Evolutionary conservation across 805 yeast species (phyloP), one percentile per base, ranked within the genome.

Genomic region (Yamadazyma tumulicola): DNA sequence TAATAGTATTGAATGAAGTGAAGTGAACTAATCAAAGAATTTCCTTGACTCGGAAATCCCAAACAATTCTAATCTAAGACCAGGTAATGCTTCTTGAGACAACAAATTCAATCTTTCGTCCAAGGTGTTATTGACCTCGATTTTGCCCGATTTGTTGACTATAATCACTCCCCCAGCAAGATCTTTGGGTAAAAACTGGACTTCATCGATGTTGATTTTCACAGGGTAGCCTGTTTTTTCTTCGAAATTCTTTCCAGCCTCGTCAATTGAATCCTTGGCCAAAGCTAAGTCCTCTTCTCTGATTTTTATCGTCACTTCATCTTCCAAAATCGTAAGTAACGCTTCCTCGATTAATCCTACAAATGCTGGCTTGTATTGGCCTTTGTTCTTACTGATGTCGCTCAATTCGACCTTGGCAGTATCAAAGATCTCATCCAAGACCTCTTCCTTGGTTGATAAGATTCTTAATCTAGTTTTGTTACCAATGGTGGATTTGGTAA

Each of bases 401-500:
- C 72, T 72, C 64, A 93, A 75, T 53, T 81, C 74, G 24, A 54
- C 53, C 47, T 75, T 77, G 16, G 97, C 84, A 9, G 67, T 75
- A 35, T 77, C 81, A 50, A 89, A 85, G 44, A 93, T 79, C 14
- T 73, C 79, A 43, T 77, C 78, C 50, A 93, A 68, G 10, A 86
- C 78, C 48, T 80, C 79, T 55, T 91, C 72, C 57, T 89, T 86
- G 37, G 95, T 85, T 12, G 84, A 74, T 49, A 93, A 77, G 22
- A 91, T 80, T 68, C 88, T 84, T 59, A 93, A 81, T 67, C 98
- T 82, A 46, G 95, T 85, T 70, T 93, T 88, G 74, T 93, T 93
- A 46, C 91, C 88, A 56, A 93, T 84, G 36, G 96, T 91, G 19
- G 97, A 89, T 69, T 87, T 88, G 52, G 89, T 79, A 59, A 93